Percentiles rank a stretch among this genome's conserved stretches.
phyloP scores from a whole-genome alignment of 495 filamentous ascomycete genomes.

The Penicillium maclennaniae region DNA sequence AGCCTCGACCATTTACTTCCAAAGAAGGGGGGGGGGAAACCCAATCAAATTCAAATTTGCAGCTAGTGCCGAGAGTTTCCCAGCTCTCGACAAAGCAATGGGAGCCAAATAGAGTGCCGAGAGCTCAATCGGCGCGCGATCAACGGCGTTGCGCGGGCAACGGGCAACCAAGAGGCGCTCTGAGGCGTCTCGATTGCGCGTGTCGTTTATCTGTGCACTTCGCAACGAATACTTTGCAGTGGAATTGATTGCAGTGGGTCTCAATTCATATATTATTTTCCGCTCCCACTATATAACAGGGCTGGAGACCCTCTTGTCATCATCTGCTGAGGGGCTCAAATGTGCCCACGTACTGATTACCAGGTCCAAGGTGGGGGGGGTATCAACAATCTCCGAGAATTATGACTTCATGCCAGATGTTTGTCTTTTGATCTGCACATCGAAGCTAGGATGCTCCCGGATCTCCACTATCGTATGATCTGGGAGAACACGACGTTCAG shows the following conservation, averaged over 20 bases:
- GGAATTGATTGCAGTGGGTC: not conserved
- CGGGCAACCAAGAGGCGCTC: not conserved
- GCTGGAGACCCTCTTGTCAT: not conserved
- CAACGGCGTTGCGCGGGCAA: slow-evolving; percentile 16
- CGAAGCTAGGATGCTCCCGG: not conserved
- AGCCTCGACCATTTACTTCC: not conserved
- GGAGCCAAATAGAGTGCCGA: slow-evolving; percentile 17
- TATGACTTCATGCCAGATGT: not conserved
- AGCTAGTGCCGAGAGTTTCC: not conserved
- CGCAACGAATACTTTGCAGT: not conserved
- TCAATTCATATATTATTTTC: not conserved
- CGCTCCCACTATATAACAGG: not conserved
- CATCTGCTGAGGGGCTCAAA: not conserved
- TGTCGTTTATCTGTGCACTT: not conserved
- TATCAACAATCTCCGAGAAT: not conserved
- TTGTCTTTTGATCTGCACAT: not conserved
- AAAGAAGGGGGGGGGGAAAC: not conserved
- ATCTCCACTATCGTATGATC: not conserved
- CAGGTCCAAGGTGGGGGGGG: too few relatives aligned
- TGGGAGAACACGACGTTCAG: not conserved
- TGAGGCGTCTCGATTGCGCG: slow-evolving; percentile 1
- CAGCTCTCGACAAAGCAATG: slow-evolving; percentile 13
- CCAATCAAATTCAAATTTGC: slow-evolving; percentile 4
- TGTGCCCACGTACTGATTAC: not conserved
- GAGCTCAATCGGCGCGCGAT: slow-evolving; percentile 11